Percentiles rank a stretch among this genome's conserved stretches.
phyloP scores from a whole-genome alignment of 2,329 filamentous ascomycete species.

The Diaporthe ilicicola region DNA sequence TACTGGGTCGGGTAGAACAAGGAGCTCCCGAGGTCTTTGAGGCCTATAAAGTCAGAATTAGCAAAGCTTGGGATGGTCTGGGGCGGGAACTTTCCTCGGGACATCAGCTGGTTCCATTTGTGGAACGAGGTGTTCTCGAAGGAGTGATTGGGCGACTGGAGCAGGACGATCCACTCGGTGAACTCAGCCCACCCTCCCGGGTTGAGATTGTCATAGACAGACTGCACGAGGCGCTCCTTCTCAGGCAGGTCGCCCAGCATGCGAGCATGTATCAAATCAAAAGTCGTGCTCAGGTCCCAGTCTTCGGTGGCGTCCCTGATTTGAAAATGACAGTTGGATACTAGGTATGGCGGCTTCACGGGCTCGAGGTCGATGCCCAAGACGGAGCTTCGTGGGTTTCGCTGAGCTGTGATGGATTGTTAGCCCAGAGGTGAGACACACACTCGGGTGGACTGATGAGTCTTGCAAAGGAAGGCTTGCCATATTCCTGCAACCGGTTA shows the following conservation, averaged over 20 bases:
- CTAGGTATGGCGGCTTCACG: conserved; percentile 38
- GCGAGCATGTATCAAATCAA: conserved; percentile 45
- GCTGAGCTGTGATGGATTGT: conserved; percentile 34
- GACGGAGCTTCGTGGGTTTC: conserved; percentile 39
- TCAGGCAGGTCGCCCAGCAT: conserved; percentile 42
- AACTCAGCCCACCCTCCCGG: conserved; percentile 48
- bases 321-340: conserved; percentile 42
- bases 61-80: conserved; percentile 11
- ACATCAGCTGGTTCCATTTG: conserved; percentile 42
- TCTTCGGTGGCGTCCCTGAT: conserved; percentile 40
- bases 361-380: conserved; percentile 44
- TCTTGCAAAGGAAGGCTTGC: conserved; percentile 31
- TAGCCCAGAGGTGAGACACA: not conserved
- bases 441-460: not conserved
- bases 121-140: conserved; percentile 43
- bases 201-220: conserved; percentile 43
- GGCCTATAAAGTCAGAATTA: conserved; percentile 35
- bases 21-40: conserved; percentile 43
- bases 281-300: conserved; percentile 40
- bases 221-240: conserved; percentile 40
- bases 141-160: conserved; percentile 44
- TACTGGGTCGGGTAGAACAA: conserved; percentile 41
- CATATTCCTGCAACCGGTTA: conserved; percentile 36
- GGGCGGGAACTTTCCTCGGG: conserved; percentile 36
- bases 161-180: conserved; percentile 45